Conservation (phyloP, 23 red algal genomes). For the Porphyridium purpureum region DNA sequence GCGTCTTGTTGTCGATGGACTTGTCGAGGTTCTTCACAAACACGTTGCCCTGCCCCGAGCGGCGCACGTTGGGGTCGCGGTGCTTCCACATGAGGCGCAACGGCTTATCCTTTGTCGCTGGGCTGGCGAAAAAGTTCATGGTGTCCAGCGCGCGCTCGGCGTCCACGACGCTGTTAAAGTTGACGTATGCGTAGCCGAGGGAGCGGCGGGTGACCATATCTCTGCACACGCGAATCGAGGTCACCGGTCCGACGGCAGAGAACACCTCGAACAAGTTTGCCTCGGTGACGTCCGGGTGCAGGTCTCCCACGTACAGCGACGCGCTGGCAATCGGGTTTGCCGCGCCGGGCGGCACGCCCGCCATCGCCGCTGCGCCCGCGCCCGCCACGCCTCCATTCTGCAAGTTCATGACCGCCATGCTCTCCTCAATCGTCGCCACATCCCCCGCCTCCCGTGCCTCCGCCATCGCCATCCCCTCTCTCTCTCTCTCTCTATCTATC, state of each 20-base stretch:
- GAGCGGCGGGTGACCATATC: constrained; percentile 79
- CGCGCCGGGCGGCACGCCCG: too few relatives aligned
- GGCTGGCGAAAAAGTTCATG: constrained; percentile 85
- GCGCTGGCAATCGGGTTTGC: too few relatives aligned
- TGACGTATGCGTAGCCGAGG: constrained; percentile 95
- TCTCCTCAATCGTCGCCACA: too few relatives aligned
- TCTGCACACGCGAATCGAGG: constrained; percentile 83
- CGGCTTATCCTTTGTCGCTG: constrained; percentile 77
- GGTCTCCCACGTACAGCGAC: constrained; percentile 88
- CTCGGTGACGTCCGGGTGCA: constrained; percentile 88
- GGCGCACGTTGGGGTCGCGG: constrained; percentile 55
- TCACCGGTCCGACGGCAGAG: constrained; percentile 72
- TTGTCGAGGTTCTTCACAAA: constrained; percentile 98
- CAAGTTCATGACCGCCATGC: too few relatives aligned
- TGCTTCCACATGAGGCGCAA: constrained; percentile 98
- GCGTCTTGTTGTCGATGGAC: constrained; percentile 78
- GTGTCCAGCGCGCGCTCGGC: constrained; percentile 86
- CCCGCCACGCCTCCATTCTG: too few relatives aligned
- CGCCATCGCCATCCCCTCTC: too few relatives aligned
- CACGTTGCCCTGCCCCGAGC: constrained; percentile 67
- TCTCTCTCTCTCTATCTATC: too few relatives aligned
- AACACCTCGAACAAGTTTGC: constrained; percentile 90
- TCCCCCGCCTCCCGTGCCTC: too few relatives aligned
- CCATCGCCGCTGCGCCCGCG: too few relatives aligned
- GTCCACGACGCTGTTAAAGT: constrained; percentile 88